A percentile compares a stretch with the other conserved stretches of the same genome.
phyloP scores from a whole-genome alignment of 345 rosid genomes.

The Clausena lansium region DNA sequence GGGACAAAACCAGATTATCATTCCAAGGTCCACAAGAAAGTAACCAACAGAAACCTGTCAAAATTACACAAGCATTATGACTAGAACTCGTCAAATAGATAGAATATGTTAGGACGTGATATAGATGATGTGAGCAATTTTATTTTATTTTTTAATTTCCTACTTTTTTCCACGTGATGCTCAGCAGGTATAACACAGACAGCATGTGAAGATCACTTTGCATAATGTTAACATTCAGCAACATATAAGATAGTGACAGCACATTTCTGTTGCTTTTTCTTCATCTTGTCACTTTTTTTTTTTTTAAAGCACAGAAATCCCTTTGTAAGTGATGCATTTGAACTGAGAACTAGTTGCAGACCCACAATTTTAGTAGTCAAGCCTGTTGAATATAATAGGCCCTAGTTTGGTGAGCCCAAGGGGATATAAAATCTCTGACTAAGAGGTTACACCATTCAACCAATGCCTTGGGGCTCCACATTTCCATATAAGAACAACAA shows the following conservation, averaged over 20 bases:
- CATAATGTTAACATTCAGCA: not conserved
- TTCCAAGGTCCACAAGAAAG: constrained; percentile 71
- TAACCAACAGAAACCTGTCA: constrained; percentile 86
- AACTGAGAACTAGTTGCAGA: not conserved
- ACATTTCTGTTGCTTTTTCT: not conserved
- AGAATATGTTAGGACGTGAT: not conserved
- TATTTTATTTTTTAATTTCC: not conserved
- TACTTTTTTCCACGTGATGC: not conserved
- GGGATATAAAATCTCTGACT: not conserved
- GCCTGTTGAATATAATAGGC: not conserved
- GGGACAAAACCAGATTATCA: constrained; percentile 85
- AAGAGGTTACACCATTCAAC: not conserved
- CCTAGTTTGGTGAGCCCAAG: not conserved
- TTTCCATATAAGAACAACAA: not conserved
- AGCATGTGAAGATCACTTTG: not conserved
- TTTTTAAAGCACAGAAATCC: not conserved
- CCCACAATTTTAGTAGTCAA: not conserved
- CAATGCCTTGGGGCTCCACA: not conserved
- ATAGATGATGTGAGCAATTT: not conserved
- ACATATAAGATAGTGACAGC: not conserved
- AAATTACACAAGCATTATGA: constrained; percentile 1
- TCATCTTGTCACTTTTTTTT: not conserved
- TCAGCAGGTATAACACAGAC: not conserved
- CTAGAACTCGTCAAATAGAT: not conserved
- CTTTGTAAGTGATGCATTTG: not conserved